Evolutionary conservation across 306 rosid genomes (phyloP).

Genomic region (Castanea sativa): DNA sequence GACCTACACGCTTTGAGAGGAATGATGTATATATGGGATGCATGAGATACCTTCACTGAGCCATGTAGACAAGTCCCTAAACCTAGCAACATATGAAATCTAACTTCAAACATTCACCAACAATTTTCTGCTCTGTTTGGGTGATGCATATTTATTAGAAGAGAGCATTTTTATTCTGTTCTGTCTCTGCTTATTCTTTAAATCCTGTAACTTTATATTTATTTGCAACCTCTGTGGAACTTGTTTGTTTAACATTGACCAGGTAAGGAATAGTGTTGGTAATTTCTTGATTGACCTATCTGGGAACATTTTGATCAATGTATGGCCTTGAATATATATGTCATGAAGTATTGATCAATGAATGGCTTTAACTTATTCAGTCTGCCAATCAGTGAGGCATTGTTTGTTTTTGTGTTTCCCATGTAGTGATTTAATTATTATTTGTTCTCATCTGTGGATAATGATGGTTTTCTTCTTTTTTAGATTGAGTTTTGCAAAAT

Average conservation of each 20-base stretch:
- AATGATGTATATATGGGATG: too few relatives aligned
- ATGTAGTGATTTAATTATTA: background rate
- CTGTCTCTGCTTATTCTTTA: background rate
- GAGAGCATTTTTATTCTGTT: background rate
- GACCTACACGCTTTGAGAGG: too few relatives aligned
- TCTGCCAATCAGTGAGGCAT: background rate
- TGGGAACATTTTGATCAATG: background rate
- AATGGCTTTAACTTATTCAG: background rate
- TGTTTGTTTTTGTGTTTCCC: background rate
- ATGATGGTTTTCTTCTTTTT: background rate
- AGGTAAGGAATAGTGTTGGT: background rate
- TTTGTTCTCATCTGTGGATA: background rate
- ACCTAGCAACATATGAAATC: background rate
- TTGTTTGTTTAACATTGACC: background rate
- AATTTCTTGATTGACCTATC: background rate
- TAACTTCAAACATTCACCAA: background rate
- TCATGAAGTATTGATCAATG: background rate
- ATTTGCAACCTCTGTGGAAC: background rate
- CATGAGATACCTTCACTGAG: background rate
- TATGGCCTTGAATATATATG: background rate
- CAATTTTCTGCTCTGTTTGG: background rate
- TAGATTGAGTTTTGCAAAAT: background rate
- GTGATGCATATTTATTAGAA: background rate
- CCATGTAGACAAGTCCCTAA: background rate
- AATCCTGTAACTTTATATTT: background rate